Evolutionary conservation across 1,139 yeast species (phyloP).

Genomic region (Geotrichum carabidarum): DNA sequence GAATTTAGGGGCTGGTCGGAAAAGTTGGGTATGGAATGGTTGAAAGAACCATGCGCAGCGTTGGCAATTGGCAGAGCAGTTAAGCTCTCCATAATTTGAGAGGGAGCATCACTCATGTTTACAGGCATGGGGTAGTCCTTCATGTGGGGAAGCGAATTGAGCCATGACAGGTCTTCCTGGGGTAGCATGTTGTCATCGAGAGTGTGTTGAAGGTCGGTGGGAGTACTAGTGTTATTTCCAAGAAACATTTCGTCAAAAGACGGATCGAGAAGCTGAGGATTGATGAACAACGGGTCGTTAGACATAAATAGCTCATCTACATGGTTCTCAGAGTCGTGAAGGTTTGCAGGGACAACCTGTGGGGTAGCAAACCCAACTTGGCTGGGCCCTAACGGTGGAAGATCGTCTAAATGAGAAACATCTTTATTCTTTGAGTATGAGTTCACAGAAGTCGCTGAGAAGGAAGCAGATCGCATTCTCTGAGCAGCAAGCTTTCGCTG

Average conservation of each 20-base stretch:
- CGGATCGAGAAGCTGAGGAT: conserved; percentile 29
- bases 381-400: conserved; percentile 43
- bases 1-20: not conserved
- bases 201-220: conserved; percentile 12
- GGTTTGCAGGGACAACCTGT: conserved; percentile 45
- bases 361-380: conserved; percentile 81
- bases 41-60: not conserved
- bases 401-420: conserved; percentile 31
- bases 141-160: not conserved
- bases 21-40: not conserved
- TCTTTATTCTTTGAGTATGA: conserved; percentile 60
- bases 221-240: not conserved
- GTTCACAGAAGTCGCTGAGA: conserved; percentile 70
- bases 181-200: conserved; percentile 1
- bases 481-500: not conserved
- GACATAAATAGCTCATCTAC: conserved; percentile 26
- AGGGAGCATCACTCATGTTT: not conserved
- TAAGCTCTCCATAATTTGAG: not conserved
- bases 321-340: conserved; percentile 29
- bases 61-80: not conserved
- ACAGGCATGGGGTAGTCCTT: not conserved
- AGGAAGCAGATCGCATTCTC: conserved; percentile 61
- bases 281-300: conserved; percentile 33
- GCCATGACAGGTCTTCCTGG: conserved; percentile 5
- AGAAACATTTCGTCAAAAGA: conserved; percentile 6